Base-by-base conservation (phyloP, 2,329 filamentous ascomycete species). In the Plectosphaerella sp. region DNA sequence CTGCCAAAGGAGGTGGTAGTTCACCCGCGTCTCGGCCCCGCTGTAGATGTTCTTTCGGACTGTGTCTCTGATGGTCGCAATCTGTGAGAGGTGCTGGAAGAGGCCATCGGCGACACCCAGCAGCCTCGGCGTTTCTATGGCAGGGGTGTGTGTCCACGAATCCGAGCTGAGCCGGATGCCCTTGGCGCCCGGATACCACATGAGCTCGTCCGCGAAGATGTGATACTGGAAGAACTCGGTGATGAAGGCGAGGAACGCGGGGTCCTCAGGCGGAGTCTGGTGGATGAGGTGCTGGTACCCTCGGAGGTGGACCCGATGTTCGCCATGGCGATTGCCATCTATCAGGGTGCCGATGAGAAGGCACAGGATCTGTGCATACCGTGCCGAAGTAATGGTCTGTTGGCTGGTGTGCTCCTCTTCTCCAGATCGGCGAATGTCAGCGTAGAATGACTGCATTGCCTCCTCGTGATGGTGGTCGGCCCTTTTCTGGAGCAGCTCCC, bases 171-270 rank as follows among this genome's bases (percentile, higher is more conserved):
- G 62, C 8, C 68, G 70, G 14, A 62, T 62, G 22, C 62, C 67
- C 43, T 61, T 61, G 18, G 64, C 66, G 55, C 68, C 71, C 15
- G 74, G 73, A 51, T 76, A 74, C 62, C 73, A 76, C 49, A 86
- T 72, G 2, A 86, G 68, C 55, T 86, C 81, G 59, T 86, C 82
- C n/a, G 81, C 81, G 54, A 77, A 81, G 41, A 86, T 82, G 66
- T 94, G 89, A 61, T 94, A 96, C 64, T 91, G 87, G 67, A 95
- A 93, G 70, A 95, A 93, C 65, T 89, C 86, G 56, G 86, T 85
- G 54, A 84, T 79, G 59, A 84, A 84, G 10, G 74, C 71, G 25
- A 74, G 63, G 63, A 94, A 91, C 20, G 84, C 81, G 18, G 84
- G 69, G 77, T 91, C 72, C 63, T 81, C 63, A 49, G 87, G 75